phyloP scores from a whole-genome alignment of 2,329 filamentous ascomycete genomes.

The Plenodomus biglobosus region DNA sequence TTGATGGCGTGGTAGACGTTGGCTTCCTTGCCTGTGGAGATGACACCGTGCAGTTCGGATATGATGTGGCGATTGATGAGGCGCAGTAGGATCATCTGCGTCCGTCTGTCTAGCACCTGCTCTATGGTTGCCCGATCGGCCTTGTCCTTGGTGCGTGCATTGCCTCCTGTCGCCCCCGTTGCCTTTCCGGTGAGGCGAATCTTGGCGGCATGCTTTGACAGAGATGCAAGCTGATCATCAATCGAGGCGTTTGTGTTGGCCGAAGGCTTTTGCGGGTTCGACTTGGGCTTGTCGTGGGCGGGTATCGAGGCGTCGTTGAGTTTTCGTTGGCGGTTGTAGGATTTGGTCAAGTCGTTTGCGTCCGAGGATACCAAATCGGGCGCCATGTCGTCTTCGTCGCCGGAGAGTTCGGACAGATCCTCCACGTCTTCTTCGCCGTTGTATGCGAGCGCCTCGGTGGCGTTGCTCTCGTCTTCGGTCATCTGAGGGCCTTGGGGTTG shows the following conservation, averaged over 20 bases:
- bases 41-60: constrained; percentile 88
- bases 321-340: constrained; percentile 81
- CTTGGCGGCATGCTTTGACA: constrained; percentile 82
- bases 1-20: constrained; percentile 93
- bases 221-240: constrained; percentile 84
- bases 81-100: constrained; percentile 91
- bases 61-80: constrained; percentile 92
- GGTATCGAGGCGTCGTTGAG: constrained; percentile 58
- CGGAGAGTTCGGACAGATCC: constrained; percentile 65
- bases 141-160: constrained; percentile 70
- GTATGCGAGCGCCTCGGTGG: neutral
- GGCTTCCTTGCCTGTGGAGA: constrained; percentile 96
- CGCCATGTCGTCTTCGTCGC: constrained; percentile 57
- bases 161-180: constrained; percentile 54
- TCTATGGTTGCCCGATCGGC: constrained; percentile 91
- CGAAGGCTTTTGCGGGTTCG: constrained; percentile 68
- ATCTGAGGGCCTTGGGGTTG: constrained; percentile 6
- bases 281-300: constrained; percentile 62
- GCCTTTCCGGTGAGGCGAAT: constrained; percentile 71
- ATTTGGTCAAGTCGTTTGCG: constrained; percentile 73
- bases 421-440: constrained; percentile 55
- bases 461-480: constrained; percentile 1
- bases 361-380: constrained; percentile 61
- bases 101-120: constrained; percentile 90
- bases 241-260: constrained; percentile 78